phyloP scores from a whole-genome alignment of 108 stramenopile genomes.

The Fragilaria radians region DNA sequence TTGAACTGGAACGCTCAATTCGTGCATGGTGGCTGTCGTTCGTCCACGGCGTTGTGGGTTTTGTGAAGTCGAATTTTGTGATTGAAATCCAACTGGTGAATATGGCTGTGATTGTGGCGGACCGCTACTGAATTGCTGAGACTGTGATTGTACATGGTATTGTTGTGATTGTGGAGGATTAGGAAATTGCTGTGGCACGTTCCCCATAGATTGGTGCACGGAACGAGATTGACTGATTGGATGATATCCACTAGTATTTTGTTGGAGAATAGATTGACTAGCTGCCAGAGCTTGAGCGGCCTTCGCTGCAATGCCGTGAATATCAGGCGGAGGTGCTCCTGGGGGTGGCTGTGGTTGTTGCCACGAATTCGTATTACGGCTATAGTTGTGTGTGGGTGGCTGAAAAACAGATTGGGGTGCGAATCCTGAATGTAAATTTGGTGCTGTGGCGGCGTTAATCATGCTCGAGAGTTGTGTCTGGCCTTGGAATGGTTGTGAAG shows the following conservation, averaged over 20 bases:
- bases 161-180: neutral
- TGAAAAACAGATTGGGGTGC: constrained; percentile 5
- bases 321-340: constrained; percentile 28
- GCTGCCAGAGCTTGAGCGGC: constrained; percentile 52
- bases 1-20: constrained; percentile 52
- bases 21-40: constrained; percentile 41
- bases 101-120: constrained; percentile 7
- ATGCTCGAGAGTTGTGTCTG: constrained; percentile 7
- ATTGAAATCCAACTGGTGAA: neutral
- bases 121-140: no score
- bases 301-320: constrained; percentile 70
- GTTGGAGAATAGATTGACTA: neutral
- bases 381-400: constrained; percentile 3
- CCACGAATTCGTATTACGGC: neutral
- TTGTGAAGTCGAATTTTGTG: constrained; percentile 3
- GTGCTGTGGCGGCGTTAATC: neutral
- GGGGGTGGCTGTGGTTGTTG: constrained; percentile 21
- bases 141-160: no score
- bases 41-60: constrained; percentile 8
- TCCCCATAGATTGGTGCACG: neutral
- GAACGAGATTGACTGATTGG: neutral
- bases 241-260: neutral
- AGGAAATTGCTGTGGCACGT: neutral
- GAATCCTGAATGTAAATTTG: no score
- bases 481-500: neutral